Percentiles rank a stretch among this genome's conserved stretches.
Evolutionary conservation across 2,329 filamentous ascomycete species (phyloP).

Genomic region (Coniosporium tulheliwenetii): DNA sequence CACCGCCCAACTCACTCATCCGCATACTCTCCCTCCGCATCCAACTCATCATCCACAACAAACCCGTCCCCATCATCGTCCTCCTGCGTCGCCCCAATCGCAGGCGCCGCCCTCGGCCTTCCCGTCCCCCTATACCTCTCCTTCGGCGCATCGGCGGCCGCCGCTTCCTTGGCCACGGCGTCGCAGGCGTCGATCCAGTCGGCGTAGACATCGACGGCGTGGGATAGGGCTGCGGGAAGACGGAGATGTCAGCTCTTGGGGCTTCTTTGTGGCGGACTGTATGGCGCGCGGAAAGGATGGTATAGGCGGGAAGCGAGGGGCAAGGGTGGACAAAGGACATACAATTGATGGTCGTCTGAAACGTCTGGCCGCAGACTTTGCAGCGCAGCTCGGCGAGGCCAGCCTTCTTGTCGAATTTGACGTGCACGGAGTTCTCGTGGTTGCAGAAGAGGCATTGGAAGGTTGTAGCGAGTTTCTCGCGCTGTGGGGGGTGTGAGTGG

Average conservation of each 20-base stretch:
- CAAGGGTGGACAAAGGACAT: constrained; percentile 17
- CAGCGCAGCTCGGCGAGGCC: constrained; percentile 76
- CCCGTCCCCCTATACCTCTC: constrained; percentile 2
- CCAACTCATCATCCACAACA: constrained; percentile 19
- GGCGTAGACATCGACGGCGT: constrained; percentile 86
- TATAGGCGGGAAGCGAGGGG: neutral
- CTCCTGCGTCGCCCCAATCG: constrained; percentile 13
- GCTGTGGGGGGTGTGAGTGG: constrained; percentile 9
- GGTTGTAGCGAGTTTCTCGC: constrained; percentile 59
- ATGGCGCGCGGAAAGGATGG: constrained; percentile 3
- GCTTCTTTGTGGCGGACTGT: neutral
- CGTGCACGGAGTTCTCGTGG: constrained; percentile 80
- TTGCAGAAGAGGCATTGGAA: constrained; percentile 98
- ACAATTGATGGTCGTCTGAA: constrained; percentile 91
- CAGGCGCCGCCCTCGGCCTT: constrained; percentile 9
- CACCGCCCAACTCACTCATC: constrained; percentile 14
- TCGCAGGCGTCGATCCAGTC: constrained; percentile 97
- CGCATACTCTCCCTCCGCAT: constrained; percentile 16
- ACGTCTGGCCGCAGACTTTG: constrained; percentile 86
- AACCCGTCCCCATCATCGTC: constrained; percentile 14
- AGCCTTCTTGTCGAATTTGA: constrained; percentile 87
- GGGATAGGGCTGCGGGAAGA: constrained; percentile 54
- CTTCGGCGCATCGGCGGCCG: constrained; percentile 16
- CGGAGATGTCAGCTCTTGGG: constrained; percentile 5
- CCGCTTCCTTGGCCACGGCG: constrained; percentile 49